Conservation (phyloP, 2,329 filamentous ascomycete species). For the Aspergillus pseudoviridinutans region DNA sequence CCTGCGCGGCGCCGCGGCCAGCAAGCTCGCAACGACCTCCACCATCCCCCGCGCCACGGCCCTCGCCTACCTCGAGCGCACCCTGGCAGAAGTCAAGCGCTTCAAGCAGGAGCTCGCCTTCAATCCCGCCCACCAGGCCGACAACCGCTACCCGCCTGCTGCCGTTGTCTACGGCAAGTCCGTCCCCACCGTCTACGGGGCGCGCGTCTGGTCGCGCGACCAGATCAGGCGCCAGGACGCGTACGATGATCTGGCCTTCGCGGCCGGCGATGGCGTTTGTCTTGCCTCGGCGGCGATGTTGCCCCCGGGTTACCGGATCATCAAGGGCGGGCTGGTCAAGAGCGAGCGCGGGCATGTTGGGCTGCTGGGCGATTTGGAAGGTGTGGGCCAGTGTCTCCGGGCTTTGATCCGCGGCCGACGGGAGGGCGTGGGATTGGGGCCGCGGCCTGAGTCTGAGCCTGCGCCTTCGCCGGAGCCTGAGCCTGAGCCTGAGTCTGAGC, state of each 20-base stretch:
- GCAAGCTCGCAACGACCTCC: constrained; percentile 25
- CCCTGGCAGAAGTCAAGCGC: constrained; percentile 63
- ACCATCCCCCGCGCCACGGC: constrained; percentile 55
- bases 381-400: constrained; percentile 68
- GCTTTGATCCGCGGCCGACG: constrained; percentile 64
- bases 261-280: constrained; percentile 83
- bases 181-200: constrained; percentile 79
- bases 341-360: constrained; percentile 85
- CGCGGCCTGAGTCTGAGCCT: not conserved
- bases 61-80: constrained; percentile 68
- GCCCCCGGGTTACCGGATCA: constrained; percentile 71
- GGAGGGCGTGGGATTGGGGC: constrained; percentile 68
- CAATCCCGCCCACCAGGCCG: constrained; percentile 52
- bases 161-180: constrained; percentile 83
- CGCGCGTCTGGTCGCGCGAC: constrained; percentile 67
- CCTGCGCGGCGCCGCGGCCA: constrained; percentile 19
- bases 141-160: constrained; percentile 77
- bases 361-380: constrained; percentile 77
- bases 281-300: constrained; percentile 82
- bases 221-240: constrained; percentile 71
- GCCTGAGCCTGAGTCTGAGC: too few species aligned
- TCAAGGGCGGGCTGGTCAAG: constrained; percentile 68
- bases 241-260: constrained; percentile 84
- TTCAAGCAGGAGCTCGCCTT: constrained; percentile 76
- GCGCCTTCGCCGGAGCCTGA: not conserved